Percentiles rank a stretch among this genome's conserved stretches.
Conservation (phyloP, 345 rosid species). For the Hypericum androsaemum region DNA sequence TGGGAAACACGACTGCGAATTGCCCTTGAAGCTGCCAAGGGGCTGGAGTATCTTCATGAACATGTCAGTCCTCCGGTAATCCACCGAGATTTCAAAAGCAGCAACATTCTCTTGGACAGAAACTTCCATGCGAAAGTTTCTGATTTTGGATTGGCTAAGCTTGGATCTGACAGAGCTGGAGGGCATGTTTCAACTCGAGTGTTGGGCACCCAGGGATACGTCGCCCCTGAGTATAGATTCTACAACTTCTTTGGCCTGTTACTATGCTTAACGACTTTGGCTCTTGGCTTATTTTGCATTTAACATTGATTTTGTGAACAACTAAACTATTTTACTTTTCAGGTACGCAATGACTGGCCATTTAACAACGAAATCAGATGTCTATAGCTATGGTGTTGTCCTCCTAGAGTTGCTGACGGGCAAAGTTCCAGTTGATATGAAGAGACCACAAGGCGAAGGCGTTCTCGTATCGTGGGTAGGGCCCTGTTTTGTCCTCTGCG, state of each 20-base stretch:
- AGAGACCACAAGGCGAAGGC: slow-evolving; percentile 75
- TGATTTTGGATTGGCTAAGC: slow-evolving; percentile 27
- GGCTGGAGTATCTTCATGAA: slow-evolving; percentile 25
- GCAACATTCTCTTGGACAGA: slow-evolving; percentile 23
- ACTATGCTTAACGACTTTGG: too few species aligned
- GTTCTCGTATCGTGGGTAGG: slow-evolving; percentile 79
- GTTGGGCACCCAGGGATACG: slow-evolving; percentile 26
- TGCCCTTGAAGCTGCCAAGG: slow-evolving; percentile 28
- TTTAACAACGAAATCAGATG: slow-evolving; percentile 91
- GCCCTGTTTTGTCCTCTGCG: slow-evolving; percentile 5
- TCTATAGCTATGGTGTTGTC: slow-evolving; percentile 85
- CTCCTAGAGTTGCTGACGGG: slow-evolving; percentile 85
- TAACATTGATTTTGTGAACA: too few species aligned
- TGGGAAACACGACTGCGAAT: slow-evolving; percentile 25
- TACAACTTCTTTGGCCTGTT: too few species aligned
- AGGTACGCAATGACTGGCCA: slow-evolving; percentile 94
- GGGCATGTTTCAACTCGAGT: slow-evolving; percentile 25
- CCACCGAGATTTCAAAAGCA: slow-evolving; percentile 22
- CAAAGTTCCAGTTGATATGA: slow-evolving; percentile 77
- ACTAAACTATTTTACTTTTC: too few species aligned
- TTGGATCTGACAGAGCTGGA: slow-evolving; percentile 22
- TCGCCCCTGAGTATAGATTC: slow-evolving; percentile 19
- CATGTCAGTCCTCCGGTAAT: slow-evolving; percentile 27
- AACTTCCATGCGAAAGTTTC: slow-evolving; percentile 22
- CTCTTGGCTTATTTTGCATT: too few species aligned